These are phyloP conservation scores for Kurtzmaniella fragi DNA, from an alignment of 805 yeast species.

Conservation along the genomic window DNA sequence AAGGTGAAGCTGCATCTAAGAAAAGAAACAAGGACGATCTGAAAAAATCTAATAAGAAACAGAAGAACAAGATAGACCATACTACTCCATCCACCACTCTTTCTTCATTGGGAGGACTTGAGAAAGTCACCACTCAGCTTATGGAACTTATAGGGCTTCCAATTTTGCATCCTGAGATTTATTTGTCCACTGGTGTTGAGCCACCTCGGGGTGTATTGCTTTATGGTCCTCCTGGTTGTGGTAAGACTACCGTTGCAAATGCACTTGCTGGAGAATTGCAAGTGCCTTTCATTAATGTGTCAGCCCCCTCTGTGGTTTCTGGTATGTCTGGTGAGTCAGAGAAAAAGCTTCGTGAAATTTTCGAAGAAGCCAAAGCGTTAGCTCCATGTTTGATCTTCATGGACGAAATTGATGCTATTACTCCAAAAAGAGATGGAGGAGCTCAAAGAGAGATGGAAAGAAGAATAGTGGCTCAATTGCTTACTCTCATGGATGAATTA, in stretches of 20 bases:
- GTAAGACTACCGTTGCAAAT: constrained; percentile 93
- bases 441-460: constrained; percentile 98
- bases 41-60: constrained; percentile 24
- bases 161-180: constrained; percentile 89
- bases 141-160: constrained; percentile 92
- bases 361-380: constrained; percentile 82
- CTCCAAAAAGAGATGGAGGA: constrained; percentile 92
- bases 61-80: constrained; percentile 48
- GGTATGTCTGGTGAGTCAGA: constrained; percentile 99
- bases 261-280: constrained; percentile 93
- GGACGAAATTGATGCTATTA: constrained; percentile 97
- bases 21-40: constrained; percentile 48
- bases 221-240: constrained; percentile 99
- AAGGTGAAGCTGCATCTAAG: constrained; percentile 30
- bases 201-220: constrained; percentile 91
- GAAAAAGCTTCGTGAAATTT: constrained; percentile 85
- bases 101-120: constrained; percentile 84
- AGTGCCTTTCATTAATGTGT: constrained; percentile 84
- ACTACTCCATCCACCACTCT: constrained; percentile 66
- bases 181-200: constrained; percentile 80
- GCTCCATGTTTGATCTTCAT: constrained; percentile 94
- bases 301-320: constrained; percentile 94
- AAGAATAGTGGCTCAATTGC: constrained; percentile 90
- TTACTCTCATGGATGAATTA: constrained; percentile 92
- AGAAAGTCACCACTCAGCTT: constrained; percentile 74